Base-by-base conservation (phyloP, 371 early-diverging fungal species). In the Mortierella sp. region DNA sequence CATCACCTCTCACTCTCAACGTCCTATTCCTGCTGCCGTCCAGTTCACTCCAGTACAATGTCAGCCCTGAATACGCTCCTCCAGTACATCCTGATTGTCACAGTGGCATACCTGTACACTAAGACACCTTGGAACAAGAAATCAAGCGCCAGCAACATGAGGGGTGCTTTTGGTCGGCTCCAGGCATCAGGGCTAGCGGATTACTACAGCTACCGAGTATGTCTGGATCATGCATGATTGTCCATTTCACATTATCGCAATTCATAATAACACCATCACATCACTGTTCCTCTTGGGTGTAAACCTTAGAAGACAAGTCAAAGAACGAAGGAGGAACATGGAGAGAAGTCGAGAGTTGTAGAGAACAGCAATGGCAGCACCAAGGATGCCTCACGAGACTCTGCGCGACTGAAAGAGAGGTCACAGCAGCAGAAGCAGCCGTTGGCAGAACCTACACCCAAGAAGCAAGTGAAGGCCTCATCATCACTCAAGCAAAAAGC, bases 81-180 rank as follows among this genome's bases (percentile, higher is more conserved):
- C 41, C 66, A 66, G 21, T 66, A 66, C 49, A 47, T 54, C 21
- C 40, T 66, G 46, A 61, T 61, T 37, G 37, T 54, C 40, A 45
- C 54, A 8, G 50, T 61, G 47, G 61, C 47, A n/a, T 61, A 61
- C 46, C 34, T 61, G 3, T 61, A 61, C 25, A 31, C 61, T 0
- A 54, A 53, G 31, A 14, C 24, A 5, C 54, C 54, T n/a, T 46
- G 61, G 54, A 37, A 37, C 53, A 61, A 61, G 25, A 61, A 52
- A 27, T 27, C 28, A 9, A 28, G 60, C 31, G 21, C 43, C 24
- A 22, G 45, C 25, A 21, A 37, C 39, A 54, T 43, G 25, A 39
- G 61, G 13, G 44, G 53, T 17, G 19, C 61, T 2, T 25, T 61
- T 24, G 54, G 51, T n/a, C 53, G 46, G 27, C 45, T 61, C 7